Conservation (phyloP, 331 rosid genomes). For the Quercus lobata region DNA sequence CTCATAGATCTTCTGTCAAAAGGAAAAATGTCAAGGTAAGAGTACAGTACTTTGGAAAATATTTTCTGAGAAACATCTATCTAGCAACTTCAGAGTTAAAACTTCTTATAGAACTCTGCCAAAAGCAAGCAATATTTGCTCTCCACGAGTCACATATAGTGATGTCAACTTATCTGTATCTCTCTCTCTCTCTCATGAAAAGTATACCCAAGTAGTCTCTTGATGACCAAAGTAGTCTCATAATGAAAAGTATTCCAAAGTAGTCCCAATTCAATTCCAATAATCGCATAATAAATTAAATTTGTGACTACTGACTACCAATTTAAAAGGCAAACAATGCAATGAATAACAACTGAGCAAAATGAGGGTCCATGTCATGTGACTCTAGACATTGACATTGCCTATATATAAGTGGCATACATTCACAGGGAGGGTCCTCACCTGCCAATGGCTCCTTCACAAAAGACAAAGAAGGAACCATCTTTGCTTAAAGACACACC, state of each 20-base stretch:
- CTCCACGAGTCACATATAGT: not conserved
- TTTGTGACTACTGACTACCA: not conserved
- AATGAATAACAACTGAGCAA: not conserved
- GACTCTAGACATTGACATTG: not conserved
- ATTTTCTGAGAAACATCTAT: not conserved
- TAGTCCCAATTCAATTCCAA: not conserved
- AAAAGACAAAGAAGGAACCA: slow-evolving; percentile 72
- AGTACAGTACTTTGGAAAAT: not conserved
- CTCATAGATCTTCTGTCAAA: not conserved
- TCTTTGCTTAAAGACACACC: slow-evolving; percentile 93
- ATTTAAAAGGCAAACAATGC: not conserved
- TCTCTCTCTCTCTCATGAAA: not conserved
- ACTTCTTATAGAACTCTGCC: not conserved
- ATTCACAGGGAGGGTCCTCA: slow-evolving; percentile 1
- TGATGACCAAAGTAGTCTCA: not conserved
- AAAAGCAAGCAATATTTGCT: not conserved
- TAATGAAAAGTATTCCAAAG: not conserved
- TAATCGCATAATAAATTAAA: not conserved
- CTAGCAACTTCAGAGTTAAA: not conserved
- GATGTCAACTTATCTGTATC: not conserved
- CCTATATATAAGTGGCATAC: not conserved
- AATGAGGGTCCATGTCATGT: not conserved
- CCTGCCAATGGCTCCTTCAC: slow-evolving; percentile 81
- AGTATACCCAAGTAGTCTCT: not conserved
- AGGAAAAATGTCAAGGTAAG: not conserved